Base-by-base conservation (phyloP, 495 filamentous ascomycete species). In the Tuber melanosporum region DNA sequence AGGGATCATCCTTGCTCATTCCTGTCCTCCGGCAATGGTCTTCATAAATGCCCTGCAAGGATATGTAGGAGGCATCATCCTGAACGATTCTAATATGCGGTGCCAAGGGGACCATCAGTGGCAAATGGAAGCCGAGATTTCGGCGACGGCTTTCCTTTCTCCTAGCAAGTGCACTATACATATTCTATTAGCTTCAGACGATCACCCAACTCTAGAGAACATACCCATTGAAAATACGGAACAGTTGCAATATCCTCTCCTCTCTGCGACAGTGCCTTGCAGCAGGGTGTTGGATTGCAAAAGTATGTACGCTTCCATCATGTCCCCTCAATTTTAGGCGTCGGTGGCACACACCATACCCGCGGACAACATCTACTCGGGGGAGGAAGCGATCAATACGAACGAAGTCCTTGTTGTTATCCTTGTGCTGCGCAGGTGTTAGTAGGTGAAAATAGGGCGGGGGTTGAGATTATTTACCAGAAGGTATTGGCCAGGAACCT, bases 391-490 rank as follows among this genome's bases (percentile, higher is more conserved):
- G 91, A 83, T 99, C 96, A 76, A 99, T 97, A 43, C 93, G 91
- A 75, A 98, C 90, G 82, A 99, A 98, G 83, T 98, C 96, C 81
- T 95, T 92, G 83, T 98, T 98, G 88, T 98, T 98, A 83, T 99
- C 96, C 82, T 94, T 94, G 84, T 97, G 96, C 79, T 94, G 89
- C 71, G 20, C 43, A 19, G 32, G 49, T 45, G 70, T 79, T 46
- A 79, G 74, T 71, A 76, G 57, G 26, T 1, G 43, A 42, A 20
- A 69, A 70, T 44, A 75, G 36, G 22, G 22, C 26, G 36, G 49
- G n/a, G 22, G 52, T 17, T 49, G 45, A n/a, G 14, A 42, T 14
- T 71, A 36, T 75, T 73, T 76, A 79, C 77, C 22, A 82, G 39
- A 36, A 99, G 87, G 83, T 99, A 99, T 84, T 99, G 96, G 2